Base-by-base conservation (phyloP, 2,329 filamentous ascomycete genomes). In the Phoma sp. region DNA sequence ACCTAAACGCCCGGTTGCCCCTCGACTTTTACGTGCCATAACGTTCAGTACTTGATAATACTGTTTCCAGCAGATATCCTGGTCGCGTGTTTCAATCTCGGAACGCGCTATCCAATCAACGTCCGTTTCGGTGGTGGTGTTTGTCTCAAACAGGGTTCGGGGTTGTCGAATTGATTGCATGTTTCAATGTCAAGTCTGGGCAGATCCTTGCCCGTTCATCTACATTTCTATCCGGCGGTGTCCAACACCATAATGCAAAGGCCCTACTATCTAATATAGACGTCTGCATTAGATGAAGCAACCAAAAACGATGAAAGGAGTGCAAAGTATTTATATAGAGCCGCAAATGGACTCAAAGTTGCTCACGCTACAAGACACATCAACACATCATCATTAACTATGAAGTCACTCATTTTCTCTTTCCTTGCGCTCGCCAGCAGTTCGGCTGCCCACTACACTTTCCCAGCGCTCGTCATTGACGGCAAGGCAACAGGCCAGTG, bases 381-480 rank as follows among this genome's bases (percentile, higher is more conserved):
- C 28, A 11, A 18, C 9, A 30, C 23, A 15, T 48, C 29, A 37
- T 36, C 25, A 17, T 14, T 32, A 25, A 51, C 39, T 7, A 73
- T 74, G 71, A 73, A 69, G 59, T 67, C 60, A 47, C 34, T 66
- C 57, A n/a, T 65, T 39, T 17, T 61, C 14, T 53, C 62, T 26
- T 43, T 68, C 17, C 56, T 71, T 7, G 57, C 59, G 18, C 45
- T 57, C 10, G 62, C 62, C 29, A 62, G 60, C 56, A 67, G 61
- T 25, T 61, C 62, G 1, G 56, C 61, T 26, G 71, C 71, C 1
- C 71, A 74, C 52, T 74, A 74, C 57, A 72, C 68, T 3, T 72
- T 74, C 58, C 71, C 71, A 1, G 60, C 64, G 14, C 66, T 74
- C 34, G 53, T 70, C 15, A 63, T 62, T 15, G 56, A 51, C 23